A percentile compares a stretch with the other conserved stretches of the same genome.
Evolutionary conservation across 2,329 filamentous ascomycete species (phyloP).

Genomic region (Penicillium sp.): DNA sequence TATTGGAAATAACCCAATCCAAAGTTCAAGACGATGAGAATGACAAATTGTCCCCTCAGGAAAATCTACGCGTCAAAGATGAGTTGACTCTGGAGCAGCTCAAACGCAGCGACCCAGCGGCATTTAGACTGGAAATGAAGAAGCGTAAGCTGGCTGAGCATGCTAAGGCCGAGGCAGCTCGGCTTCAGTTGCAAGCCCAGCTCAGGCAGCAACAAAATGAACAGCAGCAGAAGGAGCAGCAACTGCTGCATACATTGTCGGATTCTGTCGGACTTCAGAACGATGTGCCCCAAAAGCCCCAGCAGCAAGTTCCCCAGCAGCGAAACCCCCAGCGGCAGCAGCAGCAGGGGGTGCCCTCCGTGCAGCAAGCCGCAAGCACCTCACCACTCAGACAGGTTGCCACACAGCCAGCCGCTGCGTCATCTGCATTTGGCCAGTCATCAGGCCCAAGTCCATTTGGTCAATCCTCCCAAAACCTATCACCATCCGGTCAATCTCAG

Average conservation of each 20-base stretch:
- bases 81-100: not conserved
- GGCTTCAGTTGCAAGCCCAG: not conserved
- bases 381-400: conserved; percentile 22
- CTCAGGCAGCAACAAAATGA: not conserved
- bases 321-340: no score
- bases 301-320: not conserved
- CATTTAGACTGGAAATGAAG: not conserved
- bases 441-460: conserved; percentile 28
- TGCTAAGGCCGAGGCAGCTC: not conserved
- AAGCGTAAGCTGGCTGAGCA: not conserved
- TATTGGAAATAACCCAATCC: not conserved
- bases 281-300: not conserved
- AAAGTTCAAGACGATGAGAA: not conserved
- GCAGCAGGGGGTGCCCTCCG: no score
- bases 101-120: not conserved
- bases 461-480: conserved; percentile 15
- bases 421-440: conserved; percentile 9
- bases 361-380: not conserved
- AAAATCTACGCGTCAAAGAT: not conserved
- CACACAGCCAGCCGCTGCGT: conserved; percentile 14
- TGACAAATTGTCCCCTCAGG: not conserved
- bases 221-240: not conserved
- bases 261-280: not conserved
- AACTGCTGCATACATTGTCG: not conserved
- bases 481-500: conserved; percentile 9